These are phyloP conservation scores for Schizophyllum amplum DNA, from an alignment of 1,284 basidiomycete genomes.

Conservation along the genomic window DNA sequence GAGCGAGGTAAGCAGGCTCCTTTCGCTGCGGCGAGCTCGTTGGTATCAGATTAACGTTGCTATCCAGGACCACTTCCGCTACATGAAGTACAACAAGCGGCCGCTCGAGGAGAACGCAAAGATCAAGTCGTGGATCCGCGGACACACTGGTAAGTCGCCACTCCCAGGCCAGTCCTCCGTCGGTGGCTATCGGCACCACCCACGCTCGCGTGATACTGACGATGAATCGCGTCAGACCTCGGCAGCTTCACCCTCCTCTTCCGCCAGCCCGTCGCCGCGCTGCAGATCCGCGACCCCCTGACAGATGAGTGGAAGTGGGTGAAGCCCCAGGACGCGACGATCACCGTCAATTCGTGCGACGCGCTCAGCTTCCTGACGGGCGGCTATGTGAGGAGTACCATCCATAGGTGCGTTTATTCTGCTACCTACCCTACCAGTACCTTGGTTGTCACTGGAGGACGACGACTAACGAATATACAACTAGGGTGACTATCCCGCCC, in stretches of 20 bases:
- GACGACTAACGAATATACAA: no score
- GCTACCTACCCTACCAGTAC: no score
- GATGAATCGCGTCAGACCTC: conserved; percentile 28
- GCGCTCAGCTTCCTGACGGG: conserved; percentile 42
- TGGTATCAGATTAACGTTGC: neutral
- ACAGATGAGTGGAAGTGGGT: conserved; percentile 39
- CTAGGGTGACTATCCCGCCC: conserved; percentile 42
- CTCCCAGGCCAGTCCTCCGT: no score
- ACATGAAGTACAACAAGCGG: conserved; percentile 48
- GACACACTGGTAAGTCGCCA: conserved; percentile 34
- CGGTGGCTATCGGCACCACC: no score
- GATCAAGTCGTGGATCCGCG: conserved; percentile 33
- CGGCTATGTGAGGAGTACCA: conserved; percentile 43
- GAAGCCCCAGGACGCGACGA: conserved; percentile 36
- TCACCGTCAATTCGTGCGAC: conserved; percentile 47
- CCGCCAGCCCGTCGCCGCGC: conserved; percentile 37
- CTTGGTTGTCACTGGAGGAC: no score
- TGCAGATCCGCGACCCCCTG: conserved; percentile 30
- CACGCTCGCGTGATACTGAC: neutral
- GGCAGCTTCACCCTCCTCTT: conserved; percentile 37
- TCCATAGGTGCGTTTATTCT: conserved; percentile 38
- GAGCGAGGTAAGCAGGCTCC: conserved; percentile 26
- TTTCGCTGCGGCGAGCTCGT: neutral
- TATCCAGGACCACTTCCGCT: conserved; percentile 40
- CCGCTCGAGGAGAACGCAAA: conserved; percentile 34